Evolutionary conservation across 1,284 basidiomycete species (phyloP).

Genomic region (Puccinia novopanici): DNA sequence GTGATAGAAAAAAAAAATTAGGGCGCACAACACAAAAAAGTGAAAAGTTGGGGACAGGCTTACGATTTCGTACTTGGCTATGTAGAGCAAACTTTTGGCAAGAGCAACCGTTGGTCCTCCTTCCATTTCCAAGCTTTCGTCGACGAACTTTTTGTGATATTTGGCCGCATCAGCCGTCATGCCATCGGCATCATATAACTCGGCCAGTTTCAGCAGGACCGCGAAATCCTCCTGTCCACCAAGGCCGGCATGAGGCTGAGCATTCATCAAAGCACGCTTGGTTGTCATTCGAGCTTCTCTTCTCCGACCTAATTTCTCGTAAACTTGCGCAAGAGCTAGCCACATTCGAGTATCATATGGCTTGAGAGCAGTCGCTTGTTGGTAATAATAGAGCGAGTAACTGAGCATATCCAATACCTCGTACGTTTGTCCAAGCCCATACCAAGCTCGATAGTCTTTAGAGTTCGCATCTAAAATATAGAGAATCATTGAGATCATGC

Average conservation of each 20-base stretch:
- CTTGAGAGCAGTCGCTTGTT: conserved; percentile 88
- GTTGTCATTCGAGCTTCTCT: conserved; percentile 44
- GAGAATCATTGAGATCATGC: not conserved
- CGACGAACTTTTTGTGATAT: conserved; percentile 45
- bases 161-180: conserved; percentile 46
- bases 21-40: not conserved
- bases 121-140: conserved; percentile 43
- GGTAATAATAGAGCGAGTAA: conserved; percentile 94
- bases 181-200: conserved; percentile 44
- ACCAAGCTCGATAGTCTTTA: conserved; percentile 97
- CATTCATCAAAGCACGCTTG: conserved; percentile 50
- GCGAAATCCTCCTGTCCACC: conserved; percentile 48
- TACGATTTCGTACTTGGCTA: conserved; percentile 50
- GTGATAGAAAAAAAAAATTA: not conserved
- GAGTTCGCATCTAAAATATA: conserved; percentile 75
- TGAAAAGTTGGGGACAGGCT: not conserved
- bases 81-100: conserved; percentile 48
- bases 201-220: conserved; percentile 45
- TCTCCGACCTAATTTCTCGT: conserved; percentile 76
- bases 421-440: conserved; percentile 96
- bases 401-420: conserved; percentile 94
- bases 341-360: conserved; percentile 96
- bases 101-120: conserved; percentile 47
- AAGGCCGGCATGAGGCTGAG: conserved; percentile 38
- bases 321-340: conserved; percentile 90